These are phyloP conservation scores for Mikania micrantha DNA, from an alignment of 129 eudicot species.

Conservation along the genomic window DNA sequence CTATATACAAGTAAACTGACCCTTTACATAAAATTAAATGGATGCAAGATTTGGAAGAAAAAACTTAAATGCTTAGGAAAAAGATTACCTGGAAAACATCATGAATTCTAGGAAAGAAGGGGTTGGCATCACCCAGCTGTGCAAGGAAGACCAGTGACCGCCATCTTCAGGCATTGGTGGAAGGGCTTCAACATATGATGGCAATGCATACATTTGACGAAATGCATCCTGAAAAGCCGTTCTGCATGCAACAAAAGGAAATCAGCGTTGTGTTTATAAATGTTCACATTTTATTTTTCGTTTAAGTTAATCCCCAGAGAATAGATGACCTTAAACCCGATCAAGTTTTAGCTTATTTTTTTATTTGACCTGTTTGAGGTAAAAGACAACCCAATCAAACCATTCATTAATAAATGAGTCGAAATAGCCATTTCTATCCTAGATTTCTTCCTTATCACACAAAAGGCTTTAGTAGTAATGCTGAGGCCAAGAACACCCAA, in stretches of 20 bases:
- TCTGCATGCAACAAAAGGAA: constrained; percentile 38
- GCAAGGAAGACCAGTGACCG: constrained; percentile 88
- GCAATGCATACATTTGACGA: constrained; percentile 78
- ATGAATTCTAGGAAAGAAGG: constrained; percentile 87
- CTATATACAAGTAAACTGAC: background rate
- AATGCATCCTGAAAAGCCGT: constrained; percentile 74
- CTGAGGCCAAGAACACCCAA: background rate
- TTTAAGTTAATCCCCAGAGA: background rate
- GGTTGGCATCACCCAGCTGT: constrained; percentile 98
- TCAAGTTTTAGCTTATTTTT: background rate
- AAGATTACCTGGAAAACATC: constrained; percentile 81
- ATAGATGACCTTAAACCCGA: background rate
- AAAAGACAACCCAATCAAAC: no score
- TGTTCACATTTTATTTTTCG: background rate
- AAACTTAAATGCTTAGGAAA: background rate
- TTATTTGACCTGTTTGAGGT: no score
- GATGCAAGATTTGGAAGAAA: background rate
- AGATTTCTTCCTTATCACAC: no score
- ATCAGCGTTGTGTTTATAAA: background rate
- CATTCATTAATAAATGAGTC: no score
- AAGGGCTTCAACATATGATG: constrained; percentile 78
- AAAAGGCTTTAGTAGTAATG: no score
- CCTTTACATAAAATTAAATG: background rate
- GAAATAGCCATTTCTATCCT: no score
- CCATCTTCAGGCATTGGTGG: constrained; percentile 99